Evolutionary conservation across 495 filamentous ascomycete species (phyloP).

Genomic region (Xylaria longipes): DNA sequence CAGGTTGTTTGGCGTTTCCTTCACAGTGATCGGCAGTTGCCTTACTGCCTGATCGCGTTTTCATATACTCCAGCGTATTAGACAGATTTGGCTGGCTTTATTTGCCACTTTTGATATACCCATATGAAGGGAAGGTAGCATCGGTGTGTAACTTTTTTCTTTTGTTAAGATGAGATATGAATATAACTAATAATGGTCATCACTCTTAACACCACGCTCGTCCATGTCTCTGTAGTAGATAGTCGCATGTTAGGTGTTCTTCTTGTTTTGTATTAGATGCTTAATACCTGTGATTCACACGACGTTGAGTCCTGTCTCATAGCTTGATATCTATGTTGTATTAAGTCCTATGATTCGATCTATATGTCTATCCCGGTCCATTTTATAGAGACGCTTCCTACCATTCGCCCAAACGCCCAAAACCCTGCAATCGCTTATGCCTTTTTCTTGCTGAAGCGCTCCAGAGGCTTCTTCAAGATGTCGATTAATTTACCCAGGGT

Average conservation of each 20-base stretch:
- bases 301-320: background rate
- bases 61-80: slow-evolving; percentile 7
- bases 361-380: background rate
- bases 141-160: background rate
- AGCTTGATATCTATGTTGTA: background rate
- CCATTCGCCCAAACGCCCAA: background rate
- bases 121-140: slow-evolving; percentile 7
- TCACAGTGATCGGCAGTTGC: background rate
- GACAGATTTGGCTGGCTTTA: background rate
- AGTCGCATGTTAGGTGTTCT: background rate
- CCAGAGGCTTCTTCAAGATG: slow-evolving; percentile 51
- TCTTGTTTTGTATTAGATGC: background rate
- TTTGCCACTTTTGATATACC: slow-evolving; percentile 17
- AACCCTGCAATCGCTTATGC: background rate
- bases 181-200: slow-evolving; percentile 9
- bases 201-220: background rate
- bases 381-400: background rate
- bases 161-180: slow-evolving; percentile 16
- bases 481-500: slow-evolving; percentile 54
- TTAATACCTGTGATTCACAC: background rate
- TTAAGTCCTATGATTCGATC: background rate
- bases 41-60: slow-evolving; percentile 11
- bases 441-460: slow-evolving; percentile 31
- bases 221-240: background rate
- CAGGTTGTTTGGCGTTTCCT: slow-evolving; percentile 10